Percentiles rank a stretch among this genome's conserved stretches.
These are phyloP conservation scores for Hypholoma fasciculare DNA, from an alignment of 768 basidiomycete genomes.

Conservation along the genomic window DNA sequence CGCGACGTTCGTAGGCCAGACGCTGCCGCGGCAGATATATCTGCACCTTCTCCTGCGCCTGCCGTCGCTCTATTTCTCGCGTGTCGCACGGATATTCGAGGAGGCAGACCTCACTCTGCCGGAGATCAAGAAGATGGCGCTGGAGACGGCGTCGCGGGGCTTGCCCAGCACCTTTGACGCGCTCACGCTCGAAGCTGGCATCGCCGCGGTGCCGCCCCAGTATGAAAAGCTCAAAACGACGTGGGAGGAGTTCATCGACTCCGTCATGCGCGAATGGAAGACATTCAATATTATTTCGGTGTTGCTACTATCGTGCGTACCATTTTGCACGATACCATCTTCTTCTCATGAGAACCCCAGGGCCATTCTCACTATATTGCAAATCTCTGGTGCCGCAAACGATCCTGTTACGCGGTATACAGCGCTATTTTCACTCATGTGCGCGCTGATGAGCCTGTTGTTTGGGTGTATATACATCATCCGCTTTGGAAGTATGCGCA, in stretches of 20 bases:
- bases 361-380: constrained; percentile 34
- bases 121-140: constrained; percentile 45
- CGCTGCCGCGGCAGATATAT: constrained; percentile 31
- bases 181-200: constrained; percentile 1
- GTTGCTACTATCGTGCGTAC: constrained; percentile 29
- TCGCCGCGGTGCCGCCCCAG: constrained; percentile 8
- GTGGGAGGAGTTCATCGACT: constrained; percentile 30
- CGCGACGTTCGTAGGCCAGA: constrained; percentile 24
- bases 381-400: constrained; percentile 37
- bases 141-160: constrained; percentile 17
- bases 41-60: constrained; percentile 42
- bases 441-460: constrained; percentile 59
- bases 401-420: constrained; percentile 59
- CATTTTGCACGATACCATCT: not conserved
- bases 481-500: constrained; percentile 64
- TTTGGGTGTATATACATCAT: constrained; percentile 69
- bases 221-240: constrained; percentile 21
- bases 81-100: constrained; percentile 65
- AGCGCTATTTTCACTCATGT: constrained; percentile 56
- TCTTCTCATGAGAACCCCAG: constrained; percentile 10
- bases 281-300: constrained; percentile 35
- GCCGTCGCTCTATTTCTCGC: constrained; percentile 65
- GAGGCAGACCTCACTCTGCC: constrained; percentile 62
- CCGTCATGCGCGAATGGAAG: constrained; percentile 34
- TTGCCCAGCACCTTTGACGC: not conserved